Conservation (phyloP, 768 basidiomycete species). For the Suillus occidentalis region DNA sequence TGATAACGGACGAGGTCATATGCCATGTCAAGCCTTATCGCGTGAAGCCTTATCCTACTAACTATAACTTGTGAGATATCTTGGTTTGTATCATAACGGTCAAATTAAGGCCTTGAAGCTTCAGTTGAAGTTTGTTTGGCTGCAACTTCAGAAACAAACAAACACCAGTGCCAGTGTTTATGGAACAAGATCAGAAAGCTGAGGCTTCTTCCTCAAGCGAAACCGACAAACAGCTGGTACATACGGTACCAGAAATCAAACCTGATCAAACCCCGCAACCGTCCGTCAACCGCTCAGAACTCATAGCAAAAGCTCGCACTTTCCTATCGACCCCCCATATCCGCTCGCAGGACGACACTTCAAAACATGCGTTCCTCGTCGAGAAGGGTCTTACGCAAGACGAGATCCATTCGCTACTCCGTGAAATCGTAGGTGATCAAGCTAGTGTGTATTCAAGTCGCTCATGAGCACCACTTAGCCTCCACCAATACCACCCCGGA, state of each 20-base stretch:
- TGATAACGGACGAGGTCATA: background rate
- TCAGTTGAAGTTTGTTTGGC: background rate
- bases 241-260: background rate
- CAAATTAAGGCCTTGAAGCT: no score
- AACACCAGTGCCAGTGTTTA: background rate
- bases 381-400: slow-evolving; percentile 67
- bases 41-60: background rate
- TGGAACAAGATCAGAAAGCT: slow-evolving; percentile 1
- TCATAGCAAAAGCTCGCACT: slow-evolving; percentile 54
- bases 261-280: background rate
- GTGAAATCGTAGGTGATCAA: slow-evolving; percentile 48
- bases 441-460: background rate
- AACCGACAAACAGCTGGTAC: background rate
- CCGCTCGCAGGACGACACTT: slow-evolving; percentile 49
- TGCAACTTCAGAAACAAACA: slow-evolving; percentile 1
- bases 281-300: slow-evolving; percentile 37
- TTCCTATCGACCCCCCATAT: slow-evolving; percentile 72
- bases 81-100: background rate
- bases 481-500: slow-evolving; percentile 65
- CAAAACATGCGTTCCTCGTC: slow-evolving; percentile 62
- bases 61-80: slow-evolving; percentile 1
- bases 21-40: background rate
- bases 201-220: background rate
- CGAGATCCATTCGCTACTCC: slow-evolving; percentile 62
- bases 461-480: slow-evolving; percentile 24